A percentile compares a stretch with the other conserved stretches of the same genome.
Evolutionary conservation across 1,139 yeast species (phyloP).

Genomic region (Taphrina sp.): DNA sequence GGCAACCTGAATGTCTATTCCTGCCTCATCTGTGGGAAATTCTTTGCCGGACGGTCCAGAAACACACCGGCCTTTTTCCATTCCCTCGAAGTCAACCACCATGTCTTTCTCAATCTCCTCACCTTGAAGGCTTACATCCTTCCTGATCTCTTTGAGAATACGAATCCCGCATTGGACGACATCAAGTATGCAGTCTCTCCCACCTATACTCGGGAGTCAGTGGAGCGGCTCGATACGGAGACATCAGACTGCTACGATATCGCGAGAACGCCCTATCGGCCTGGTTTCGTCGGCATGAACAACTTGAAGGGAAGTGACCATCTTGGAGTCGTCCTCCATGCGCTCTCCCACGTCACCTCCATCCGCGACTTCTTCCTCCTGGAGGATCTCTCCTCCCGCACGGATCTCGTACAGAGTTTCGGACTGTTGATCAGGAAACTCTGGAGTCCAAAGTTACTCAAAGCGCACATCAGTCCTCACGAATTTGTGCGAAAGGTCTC

Average conservation of each 20-base stretch:
- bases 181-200: conserved; percentile 59
- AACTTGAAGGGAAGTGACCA: conserved; percentile 54
- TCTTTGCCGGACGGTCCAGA: conserved; percentile 60
- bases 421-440: conserved; percentile 55
- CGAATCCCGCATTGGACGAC: conserved; percentile 50
- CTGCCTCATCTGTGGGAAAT: conserved; percentile 73
- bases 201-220: conserved; percentile 46
- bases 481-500: conserved; percentile 49
- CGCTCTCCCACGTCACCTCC: conserved; percentile 55
- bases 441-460: conserved; percentile 63
- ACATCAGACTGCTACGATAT: conserved; percentile 45
- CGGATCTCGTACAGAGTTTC: conserved; percentile 46
- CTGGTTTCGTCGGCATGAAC: conserved; percentile 65
- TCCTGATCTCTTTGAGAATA: conserved; percentile 59
- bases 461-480: conserved; percentile 59
- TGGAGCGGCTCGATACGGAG: conserved; percentile 44
- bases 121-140: conserved; percentile 54
- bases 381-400: conserved; percentile 38
- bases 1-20: conserved; percentile 64
- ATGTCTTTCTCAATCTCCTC: conserved; percentile 58
- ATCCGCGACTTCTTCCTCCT: conserved; percentile 56
- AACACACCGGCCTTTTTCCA: conserved; percentile 68
- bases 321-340: conserved; percentile 58
- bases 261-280: conserved; percentile 42
- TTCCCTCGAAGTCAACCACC: conserved; percentile 61